Base-by-base conservation (phyloP, 2,329 filamentous ascomycete species). In the Colletotrichum trifolii region DNA sequence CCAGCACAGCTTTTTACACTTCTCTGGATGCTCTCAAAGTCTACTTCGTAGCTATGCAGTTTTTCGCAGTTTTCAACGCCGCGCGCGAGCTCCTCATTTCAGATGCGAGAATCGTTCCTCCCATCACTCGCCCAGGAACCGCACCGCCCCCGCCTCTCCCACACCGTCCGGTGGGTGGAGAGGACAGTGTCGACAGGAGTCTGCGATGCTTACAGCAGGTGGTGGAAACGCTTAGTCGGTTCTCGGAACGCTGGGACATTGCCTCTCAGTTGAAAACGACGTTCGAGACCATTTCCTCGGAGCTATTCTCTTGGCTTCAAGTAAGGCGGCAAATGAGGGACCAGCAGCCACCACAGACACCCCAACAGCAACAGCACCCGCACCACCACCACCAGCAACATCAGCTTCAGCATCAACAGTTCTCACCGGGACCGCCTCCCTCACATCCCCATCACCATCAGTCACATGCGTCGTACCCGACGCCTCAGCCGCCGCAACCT, bases 21-120 rank as follows among this genome's bases (percentile, higher is more conserved):
- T 97, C 94, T 71, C 90, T 96, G 72, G 95, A 97, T 73, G 92
- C 94, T 2, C 85, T 97, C 72, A 89, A 94, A 56, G 89, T 93
- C 1, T 96, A 92, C 72, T 97, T 90, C 71, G 87, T 90, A 79
- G 87, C 85, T 12, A 87, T 82, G 65, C 88, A 90, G 70, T 85
- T 90, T 63, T 76, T 89, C 13, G 85, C 87, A 1, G 86, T 89
- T 8, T 75, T 90, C n/a, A 79, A 80, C 4, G 49, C 53, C 33
- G 82, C 85, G 1, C 83, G 85, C 57, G 85, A 89, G 47, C 75
- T 85, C 66, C 79, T 90, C 3, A 77, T 90, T 7, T 82, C 83
- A 0, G 84, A 83, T 6, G 73, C 79, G 2, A 77, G 77, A 0
- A 78, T 85, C 2, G 78, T 82, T 1, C 76, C 81, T 12, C 82